These are phyloP conservation scores for Ananas comosus DNA, from an alignment of 176 grass and related monocot genomes.

Conservation along the genomic window DNA sequence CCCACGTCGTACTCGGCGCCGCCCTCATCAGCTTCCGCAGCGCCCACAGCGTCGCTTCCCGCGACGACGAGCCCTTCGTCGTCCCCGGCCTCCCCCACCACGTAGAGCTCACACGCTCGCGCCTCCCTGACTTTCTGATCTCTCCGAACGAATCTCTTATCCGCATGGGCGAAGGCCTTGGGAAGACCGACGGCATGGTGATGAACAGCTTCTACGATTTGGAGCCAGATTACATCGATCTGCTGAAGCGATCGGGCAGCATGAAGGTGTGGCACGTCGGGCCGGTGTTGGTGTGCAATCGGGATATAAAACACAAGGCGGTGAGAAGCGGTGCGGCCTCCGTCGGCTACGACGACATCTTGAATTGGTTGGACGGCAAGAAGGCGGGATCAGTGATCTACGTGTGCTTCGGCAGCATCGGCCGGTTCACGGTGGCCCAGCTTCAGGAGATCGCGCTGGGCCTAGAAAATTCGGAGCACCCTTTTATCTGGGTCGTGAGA, in stretches of 20 bases:
- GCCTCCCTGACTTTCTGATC: not conserved
- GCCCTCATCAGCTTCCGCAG: not conserved
- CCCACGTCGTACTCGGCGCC: too few species aligned
- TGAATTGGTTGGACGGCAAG: slow-evolving; percentile 6
- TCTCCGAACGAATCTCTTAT: too few species aligned
- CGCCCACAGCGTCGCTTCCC: not conserved
- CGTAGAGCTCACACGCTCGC: slow-evolving; percentile 5
- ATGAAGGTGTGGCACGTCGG: slow-evolving; percentile 8
- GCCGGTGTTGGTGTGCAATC: not conserved
- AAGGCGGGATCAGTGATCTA: slow-evolving; percentile 12
- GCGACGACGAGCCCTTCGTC: not conserved
- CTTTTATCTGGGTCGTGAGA: slow-evolving; percentile 13
- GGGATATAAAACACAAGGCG: not conserved
- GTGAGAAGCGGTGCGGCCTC: not conserved
- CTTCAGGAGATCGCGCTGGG: slow-evolving; percentile 8
- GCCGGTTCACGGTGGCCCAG: not conserved
- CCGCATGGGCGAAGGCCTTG: too few species aligned
- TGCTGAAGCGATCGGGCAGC: not conserved
- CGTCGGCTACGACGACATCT: not conserved
- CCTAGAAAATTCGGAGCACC: not conserved
- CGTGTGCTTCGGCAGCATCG: slow-evolving; percentile 19
- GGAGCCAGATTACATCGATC: slow-evolving; percentile 4
- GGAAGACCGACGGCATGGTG: not conserved
- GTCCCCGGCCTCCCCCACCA: slow-evolving; percentile 3
- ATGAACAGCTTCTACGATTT: slow-evolving; percentile 19